phyloP scores from a whole-genome alignment of 176 grass and related monocot species.

The Cymbopogon citratus region DNA sequence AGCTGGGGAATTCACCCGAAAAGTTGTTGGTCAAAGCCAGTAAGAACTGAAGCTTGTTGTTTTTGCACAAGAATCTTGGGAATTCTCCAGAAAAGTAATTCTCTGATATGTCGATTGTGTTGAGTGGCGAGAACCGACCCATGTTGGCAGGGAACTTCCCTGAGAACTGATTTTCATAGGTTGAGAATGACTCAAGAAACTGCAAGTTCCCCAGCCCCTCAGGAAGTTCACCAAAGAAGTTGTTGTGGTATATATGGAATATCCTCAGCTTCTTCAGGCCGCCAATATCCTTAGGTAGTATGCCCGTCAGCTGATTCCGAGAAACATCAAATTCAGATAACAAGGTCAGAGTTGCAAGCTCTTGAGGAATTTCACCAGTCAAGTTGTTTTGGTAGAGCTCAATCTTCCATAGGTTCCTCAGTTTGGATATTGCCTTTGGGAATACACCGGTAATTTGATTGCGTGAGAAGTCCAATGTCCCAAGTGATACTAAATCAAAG shows the following conservation, averaged over 20 bases:
- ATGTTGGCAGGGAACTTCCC: slow-evolving; percentile 70
- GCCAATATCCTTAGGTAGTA: slow-evolving; percentile 52
- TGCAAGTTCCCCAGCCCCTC: slow-evolving; percentile 56
- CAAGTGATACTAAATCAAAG: slow-evolving; percentile 55
- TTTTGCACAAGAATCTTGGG: slow-evolving; percentile 77
- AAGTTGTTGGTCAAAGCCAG: slow-evolving; percentile 88
- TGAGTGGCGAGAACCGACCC: slow-evolving; percentile 67
- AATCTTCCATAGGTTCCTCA: slow-evolving; percentile 82
- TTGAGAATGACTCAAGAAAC: slow-evolving; percentile 85
- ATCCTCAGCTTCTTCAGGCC: slow-evolving; percentile 65
- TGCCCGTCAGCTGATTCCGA: slow-evolving; percentile 65
- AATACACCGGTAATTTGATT: slow-evolving; percentile 78
- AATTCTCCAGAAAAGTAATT: slow-evolving; percentile 89
- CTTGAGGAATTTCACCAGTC: slow-evolving; percentile 79
- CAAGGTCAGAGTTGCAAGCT: slow-evolving; percentile 51
- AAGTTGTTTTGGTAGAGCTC: slow-evolving; percentile 95
- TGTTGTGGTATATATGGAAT: slow-evolving; percentile 82
- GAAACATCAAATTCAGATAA: slow-evolving; percentile 95
- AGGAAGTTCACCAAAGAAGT: slow-evolving; percentile 77
- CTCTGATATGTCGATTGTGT: slow-evolving; percentile 86
- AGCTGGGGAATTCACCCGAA: slow-evolving; percentile 71
- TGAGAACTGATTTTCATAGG: slow-evolving; percentile 76
- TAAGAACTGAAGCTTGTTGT: slow-evolving; percentile 65
- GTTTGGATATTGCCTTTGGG: slow-evolving; percentile 63
- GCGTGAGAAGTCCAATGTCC: slow-evolving; percentile 81